Evolutionary conservation across 345 rosid genomes (phyloP).

Genomic region (Noccaea caerulescens): DNA sequence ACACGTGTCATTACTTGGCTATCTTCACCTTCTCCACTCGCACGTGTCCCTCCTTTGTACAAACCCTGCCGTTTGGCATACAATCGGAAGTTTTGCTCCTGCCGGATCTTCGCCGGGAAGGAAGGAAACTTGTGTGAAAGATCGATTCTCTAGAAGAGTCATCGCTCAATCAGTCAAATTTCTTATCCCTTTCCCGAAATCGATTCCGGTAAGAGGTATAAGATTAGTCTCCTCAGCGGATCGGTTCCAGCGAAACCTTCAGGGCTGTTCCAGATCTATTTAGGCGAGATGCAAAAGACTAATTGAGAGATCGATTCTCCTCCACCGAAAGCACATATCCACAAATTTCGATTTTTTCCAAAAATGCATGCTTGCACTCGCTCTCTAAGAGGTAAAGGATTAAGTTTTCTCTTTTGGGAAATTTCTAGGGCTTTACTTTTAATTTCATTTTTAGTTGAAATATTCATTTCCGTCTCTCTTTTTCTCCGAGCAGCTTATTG

Average conservation of each 20-base stretch:
- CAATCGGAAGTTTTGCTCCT: neutral
- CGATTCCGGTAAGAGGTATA: neutral
- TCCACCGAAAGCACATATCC: no score
- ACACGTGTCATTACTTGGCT: neutral
- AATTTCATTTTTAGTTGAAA: neutral
- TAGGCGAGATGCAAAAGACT: no score
- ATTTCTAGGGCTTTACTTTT: neutral
- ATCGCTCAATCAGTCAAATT: neutral
- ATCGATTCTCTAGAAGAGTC: neutral
- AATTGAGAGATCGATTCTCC: no score
- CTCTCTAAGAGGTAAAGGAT: conserved; percentile 4
- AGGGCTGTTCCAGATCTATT: no score
- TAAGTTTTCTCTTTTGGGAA: neutral
- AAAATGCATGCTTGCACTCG: conserved; percentile 9
- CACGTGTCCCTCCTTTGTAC: no score
- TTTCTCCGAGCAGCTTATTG: neutral
- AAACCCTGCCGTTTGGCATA: no score
- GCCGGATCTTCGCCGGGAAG: neutral
- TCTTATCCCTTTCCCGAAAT: conserved; percentile 1
- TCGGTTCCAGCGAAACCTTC: no score
- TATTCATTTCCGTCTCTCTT: neutral
- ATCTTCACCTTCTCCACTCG: neutral
- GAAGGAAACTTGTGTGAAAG: neutral
- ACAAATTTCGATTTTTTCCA: neutral
- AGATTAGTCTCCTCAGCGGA: no score